Conservation (phyloP, 1,284 basidiomycete genomes). For the Cutaneotrichosporon daszewskae region DNA sequence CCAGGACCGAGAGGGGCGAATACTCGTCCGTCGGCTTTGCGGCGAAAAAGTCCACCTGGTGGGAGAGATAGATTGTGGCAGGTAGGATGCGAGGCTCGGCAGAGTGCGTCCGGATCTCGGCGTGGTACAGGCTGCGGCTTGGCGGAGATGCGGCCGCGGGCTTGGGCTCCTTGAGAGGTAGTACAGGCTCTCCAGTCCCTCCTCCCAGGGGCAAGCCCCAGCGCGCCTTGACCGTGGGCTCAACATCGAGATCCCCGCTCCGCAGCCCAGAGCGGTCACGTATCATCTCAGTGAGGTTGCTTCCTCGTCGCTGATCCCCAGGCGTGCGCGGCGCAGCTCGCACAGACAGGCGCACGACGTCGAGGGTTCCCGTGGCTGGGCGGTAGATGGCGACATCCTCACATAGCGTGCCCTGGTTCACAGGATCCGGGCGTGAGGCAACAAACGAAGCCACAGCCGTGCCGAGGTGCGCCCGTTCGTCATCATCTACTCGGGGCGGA, state of each 20-base stretch:
- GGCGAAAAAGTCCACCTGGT: slow-evolving; percentile 71
- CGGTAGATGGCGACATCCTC: slow-evolving; percentile 35
- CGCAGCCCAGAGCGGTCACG: slow-evolving; percentile 21
- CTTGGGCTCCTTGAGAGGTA: neutral
- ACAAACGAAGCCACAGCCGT: slow-evolving; percentile 18
- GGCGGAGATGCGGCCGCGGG: neutral
- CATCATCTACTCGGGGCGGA: neutral
- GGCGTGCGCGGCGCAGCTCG: neutral
- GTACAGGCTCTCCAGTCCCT: neutral
- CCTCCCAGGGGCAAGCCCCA: slow-evolving; percentile 61
- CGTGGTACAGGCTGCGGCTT: slow-evolving; percentile 58
- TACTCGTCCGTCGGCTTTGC: slow-evolving; percentile 68
- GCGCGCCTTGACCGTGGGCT: slow-evolving; percentile 57
- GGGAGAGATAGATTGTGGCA: slow-evolving; percentile 67
- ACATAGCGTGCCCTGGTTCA: slow-evolving; percentile 14
- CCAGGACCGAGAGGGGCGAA: slow-evolving; percentile 62
- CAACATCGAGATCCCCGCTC: slow-evolving; percentile 52
- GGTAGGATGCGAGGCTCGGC: slow-evolving; percentile 58
- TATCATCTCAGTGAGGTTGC: slow-evolving; percentile 44
- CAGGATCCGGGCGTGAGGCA: slow-evolving; percentile 14
- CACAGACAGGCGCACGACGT: slow-evolving; percentile 22
- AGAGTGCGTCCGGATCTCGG: slow-evolving; percentile 70
- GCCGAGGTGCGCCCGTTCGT: too few relatives aligned
- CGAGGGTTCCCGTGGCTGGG: slow-evolving; percentile 16
- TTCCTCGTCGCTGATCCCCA: slow-evolving; percentile 17